phyloP scores from a whole-genome alignment of 306 rosid genomes.

The cucumber (Cucumis sativus) region Cucumber_9930_V3 NC_026655.2:14527501-14528000 shows the following conservation, averaged over 20 bases:
- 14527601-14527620: slow-evolving; percentile 18
- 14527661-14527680: not conserved
- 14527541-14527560: slow-evolving; percentile 10
- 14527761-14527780: not conserved
- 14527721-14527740: slow-evolving; percentile 33
- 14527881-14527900: not conserved
- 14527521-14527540: not conserved
- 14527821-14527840: not conserved
- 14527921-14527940: not conserved
- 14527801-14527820: not conserved
- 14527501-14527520: not conserved
- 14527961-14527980: not conserved
- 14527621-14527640: slow-evolving; percentile 28
- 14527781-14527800: not conserved
- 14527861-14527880: not conserved
- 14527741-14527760: slow-evolving; percentile 25
- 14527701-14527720: slow-evolving; percentile 8
- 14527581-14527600: slow-evolving; percentile 19
- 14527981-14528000: slow-evolving; percentile 20
- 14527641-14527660: slow-evolving; percentile 10
- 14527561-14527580: slow-evolving; percentile 34
- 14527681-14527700: not conserved
- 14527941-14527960: not conserved
- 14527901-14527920: not conserved
- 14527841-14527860: not conserved